Evolutionary conservation across 345 rosid genomes (phyloP).

Genomic region (Jatropha curcas): DNA sequence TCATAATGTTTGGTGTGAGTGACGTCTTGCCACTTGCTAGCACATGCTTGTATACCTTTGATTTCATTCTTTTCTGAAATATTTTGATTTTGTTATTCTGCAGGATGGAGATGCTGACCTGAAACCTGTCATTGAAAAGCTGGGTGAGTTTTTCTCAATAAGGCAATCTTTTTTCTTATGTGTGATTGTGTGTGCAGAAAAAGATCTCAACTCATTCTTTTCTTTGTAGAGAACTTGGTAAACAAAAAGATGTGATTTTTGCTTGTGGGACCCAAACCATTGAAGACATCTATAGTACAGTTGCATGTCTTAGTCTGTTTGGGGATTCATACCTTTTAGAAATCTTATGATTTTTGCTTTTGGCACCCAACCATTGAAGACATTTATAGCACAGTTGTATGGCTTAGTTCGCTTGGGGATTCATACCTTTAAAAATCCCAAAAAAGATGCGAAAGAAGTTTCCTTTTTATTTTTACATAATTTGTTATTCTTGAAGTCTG

Average conservation of each 20-base stretch:
- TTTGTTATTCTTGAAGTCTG: neutral
- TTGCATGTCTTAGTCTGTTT: neutral
- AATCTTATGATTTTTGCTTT: slow-evolving; percentile 2
- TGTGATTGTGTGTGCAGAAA: slow-evolving; percentile 7
- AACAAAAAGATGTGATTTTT: neutral
- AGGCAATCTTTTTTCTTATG: neutral
- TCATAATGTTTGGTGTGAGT: slow-evolving; percentile 76
- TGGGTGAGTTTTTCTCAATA: slow-evolving; percentile 49
- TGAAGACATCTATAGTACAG: neutral
- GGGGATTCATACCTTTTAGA: neutral
- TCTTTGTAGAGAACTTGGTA: slow-evolving; percentile 2
- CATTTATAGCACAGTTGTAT: neutral
- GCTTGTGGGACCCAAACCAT: neutral
- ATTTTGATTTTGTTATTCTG: slow-evolving; percentile 20
- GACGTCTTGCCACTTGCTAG: slow-evolving; percentile 12
- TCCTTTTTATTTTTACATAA: no score
- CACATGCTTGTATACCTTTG: slow-evolving; percentile 7
- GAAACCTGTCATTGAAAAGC: slow-evolving; percentile 50
- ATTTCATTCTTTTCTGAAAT: slow-evolving; percentile 13
- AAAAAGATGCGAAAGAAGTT: neutral
- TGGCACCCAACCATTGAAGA: neutral
- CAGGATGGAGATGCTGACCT: slow-evolving; percentile 46
- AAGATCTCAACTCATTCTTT: neutral
- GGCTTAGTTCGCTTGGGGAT: neutral
- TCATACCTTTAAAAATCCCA: neutral